Conservation (phyloP, 1,284 basidiomycete genomes). For the Earliella scabrosa region DNA sequence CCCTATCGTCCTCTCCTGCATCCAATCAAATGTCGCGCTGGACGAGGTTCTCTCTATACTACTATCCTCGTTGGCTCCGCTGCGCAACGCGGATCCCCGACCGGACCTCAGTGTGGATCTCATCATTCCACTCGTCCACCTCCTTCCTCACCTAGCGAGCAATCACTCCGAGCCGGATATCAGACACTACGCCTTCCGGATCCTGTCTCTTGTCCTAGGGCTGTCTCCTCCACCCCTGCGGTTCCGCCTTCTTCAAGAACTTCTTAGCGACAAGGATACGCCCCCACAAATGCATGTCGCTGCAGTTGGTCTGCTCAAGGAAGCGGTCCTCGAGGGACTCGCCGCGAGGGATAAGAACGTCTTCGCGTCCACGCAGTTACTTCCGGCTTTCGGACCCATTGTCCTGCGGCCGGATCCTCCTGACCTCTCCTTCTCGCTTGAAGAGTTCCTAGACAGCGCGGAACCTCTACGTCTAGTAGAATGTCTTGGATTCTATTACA, state of each 20-base stretch:
- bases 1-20: slow-evolving; percentile 49
- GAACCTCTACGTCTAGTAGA: slow-evolving; percentile 57
- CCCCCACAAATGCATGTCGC: slow-evolving; percentile 70
- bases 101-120: slow-evolving; percentile 47
- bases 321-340: slow-evolving; percentile 61
- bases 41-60: slow-evolving; percentile 65
- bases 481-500: slow-evolving; percentile 55
- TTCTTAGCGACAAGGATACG: slow-evolving; percentile 48
- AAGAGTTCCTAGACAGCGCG: slow-evolving; percentile 48
- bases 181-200: slow-evolving; percentile 63
- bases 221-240: slow-evolving; percentile 50
- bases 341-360: slow-evolving; percentile 36
- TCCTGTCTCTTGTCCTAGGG: slow-evolving; percentile 55
- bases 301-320: slow-evolving; percentile 68
- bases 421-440: slow-evolving; percentile 38
- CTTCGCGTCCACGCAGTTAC: slow-evolving; percentile 52
- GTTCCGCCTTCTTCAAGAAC: slow-evolving; percentile 55
- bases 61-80: slow-evolving; percentile 44
- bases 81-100: slow-evolving; percentile 20
- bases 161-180: slow-evolving; percentile 59
- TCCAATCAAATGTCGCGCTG: slow-evolving; percentile 55
- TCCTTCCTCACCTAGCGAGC: slow-evolving; percentile 60
- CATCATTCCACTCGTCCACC: slow-evolving; percentile 48
- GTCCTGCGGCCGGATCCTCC: slow-evolving; percentile 53
- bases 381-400: slow-evolving; percentile 54